Conservation (phyloP, 164 flowering plant genomes). For the Vitis rotundifolia region DNA sequence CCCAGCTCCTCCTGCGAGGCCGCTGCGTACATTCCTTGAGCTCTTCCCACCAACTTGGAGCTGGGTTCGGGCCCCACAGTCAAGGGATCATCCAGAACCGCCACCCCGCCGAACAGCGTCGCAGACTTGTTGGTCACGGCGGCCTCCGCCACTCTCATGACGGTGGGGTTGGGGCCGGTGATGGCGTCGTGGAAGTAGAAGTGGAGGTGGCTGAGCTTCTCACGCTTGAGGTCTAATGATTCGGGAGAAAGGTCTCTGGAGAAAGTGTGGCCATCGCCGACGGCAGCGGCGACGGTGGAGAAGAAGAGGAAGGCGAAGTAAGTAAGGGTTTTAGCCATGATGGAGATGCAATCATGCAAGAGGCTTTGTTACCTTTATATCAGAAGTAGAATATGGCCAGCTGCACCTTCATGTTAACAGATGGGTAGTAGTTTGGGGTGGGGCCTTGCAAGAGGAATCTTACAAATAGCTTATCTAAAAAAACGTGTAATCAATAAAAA, state of each 20-base stretch:
- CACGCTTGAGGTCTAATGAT: slow-evolving; percentile 1
- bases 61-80: slow-evolving; percentile 15
- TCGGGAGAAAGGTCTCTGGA: neutral
- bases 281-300: too few relatives aligned
- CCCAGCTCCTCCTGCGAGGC: slow-evolving; percentile 11
- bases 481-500: too few relatives aligned
- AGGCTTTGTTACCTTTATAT: too few relatives aligned
- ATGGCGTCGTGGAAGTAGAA: slow-evolving; percentile 36
- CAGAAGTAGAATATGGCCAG: too few relatives aligned
- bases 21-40: slow-evolving; percentile 25
- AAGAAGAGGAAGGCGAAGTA: too few relatives aligned
- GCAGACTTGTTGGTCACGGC: slow-evolving; percentile 8
- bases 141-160: slow-evolving; percentile 10
- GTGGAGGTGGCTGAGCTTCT: slow-evolving; percentile 32
- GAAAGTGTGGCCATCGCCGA: neutral
- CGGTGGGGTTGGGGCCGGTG: slow-evolving; percentile 18
- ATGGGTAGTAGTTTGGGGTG: too few relatives aligned
- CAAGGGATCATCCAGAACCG: slow-evolving; percentile 24
- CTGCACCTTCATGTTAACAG: too few relatives aligned
- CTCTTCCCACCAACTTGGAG: slow-evolving; percentile 25
- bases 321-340: too few relatives aligned
- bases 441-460: too few relatives aligned
- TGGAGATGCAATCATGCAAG: too few relatives aligned
- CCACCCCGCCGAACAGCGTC: slow-evolving; percentile 18
- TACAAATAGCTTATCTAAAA: too few relatives aligned